Percentiles rank a stretch among this genome's conserved stretches.
Conservation (phyloP, 176 grass and related monocot genomes). For the Lolium perenne region DNA sequence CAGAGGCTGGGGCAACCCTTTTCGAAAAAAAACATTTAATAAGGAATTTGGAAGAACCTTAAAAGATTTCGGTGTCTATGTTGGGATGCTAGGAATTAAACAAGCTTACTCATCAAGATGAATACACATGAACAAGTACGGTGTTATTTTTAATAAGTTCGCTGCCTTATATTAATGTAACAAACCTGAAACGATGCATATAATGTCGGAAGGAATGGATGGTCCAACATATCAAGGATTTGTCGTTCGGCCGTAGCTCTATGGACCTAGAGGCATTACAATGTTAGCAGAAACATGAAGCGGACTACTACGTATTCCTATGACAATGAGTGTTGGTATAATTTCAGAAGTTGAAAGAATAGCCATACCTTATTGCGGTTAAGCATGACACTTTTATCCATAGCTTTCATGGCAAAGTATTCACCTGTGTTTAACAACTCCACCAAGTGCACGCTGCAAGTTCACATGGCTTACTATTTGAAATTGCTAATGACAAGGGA, state of each 20-base stretch:
- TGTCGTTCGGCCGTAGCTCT: conserved; percentile 85
- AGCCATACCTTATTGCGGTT: conserved; percentile 86
- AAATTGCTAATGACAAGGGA: background rate
- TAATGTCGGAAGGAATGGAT: conserved; percentile 94
- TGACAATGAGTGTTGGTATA: background rate
- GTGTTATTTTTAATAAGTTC: background rate
- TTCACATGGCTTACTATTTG: conserved; percentile 24
- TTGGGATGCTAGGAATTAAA: conserved; percentile 20
- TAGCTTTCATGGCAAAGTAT: conserved; percentile 95
- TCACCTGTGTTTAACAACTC: conserved; percentile 76
- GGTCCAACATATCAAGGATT: conserved; percentile 93
- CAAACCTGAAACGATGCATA: conserved; percentile 96
- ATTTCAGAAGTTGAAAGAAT: conserved; percentile 13
- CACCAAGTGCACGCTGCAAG: conserved; percentile 89
- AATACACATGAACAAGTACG: conserved; percentile 26
- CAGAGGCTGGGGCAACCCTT: no score
- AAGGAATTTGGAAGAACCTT: background rate
- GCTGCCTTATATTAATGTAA: conserved; percentile 21
- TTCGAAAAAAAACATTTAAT: no score
- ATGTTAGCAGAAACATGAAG: conserved; percentile 23
- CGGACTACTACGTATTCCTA: background rate
- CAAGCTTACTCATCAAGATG: conserved; percentile 1
- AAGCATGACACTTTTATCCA: conserved; percentile 93
- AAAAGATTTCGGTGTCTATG: conserved; percentile 9
- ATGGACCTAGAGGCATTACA: conserved; percentile 70